These are phyloP conservation scores for Trichocladium antarcticum DNA, from an alignment of 495 filamentous ascomycete genomes.

Conservation along the genomic window DNA sequence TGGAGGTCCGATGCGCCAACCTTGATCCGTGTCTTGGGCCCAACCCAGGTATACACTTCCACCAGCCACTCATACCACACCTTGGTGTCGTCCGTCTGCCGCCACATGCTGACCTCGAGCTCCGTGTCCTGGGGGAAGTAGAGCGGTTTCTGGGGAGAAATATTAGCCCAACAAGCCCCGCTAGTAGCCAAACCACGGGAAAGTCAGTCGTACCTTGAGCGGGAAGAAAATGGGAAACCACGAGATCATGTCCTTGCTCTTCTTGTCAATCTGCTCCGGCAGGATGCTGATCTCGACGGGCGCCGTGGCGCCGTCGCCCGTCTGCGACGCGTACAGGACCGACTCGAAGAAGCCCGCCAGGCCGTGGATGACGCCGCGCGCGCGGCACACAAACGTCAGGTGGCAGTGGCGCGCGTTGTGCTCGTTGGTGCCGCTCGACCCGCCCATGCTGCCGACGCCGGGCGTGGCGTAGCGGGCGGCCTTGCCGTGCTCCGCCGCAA, in stretches of 20 bases:
- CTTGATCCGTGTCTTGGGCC: slow-evolving; percentile 54
- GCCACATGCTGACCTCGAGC: slow-evolving; percentile 84
- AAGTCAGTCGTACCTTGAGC: slow-evolving; percentile 55
- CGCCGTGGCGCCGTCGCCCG: slow-evolving; percentile 13
- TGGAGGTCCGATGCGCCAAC: slow-evolving; percentile 75
- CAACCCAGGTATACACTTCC: slow-evolving; percentile 59
- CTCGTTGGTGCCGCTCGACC: slow-evolving; percentile 58
- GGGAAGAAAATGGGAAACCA: slow-evolving; percentile 99
- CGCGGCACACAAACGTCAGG: slow-evolving; percentile 57
- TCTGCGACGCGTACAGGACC: slow-evolving; percentile 53
- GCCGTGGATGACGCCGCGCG: slow-evolving; percentile 78
- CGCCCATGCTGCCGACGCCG: slow-evolving; percentile 49
- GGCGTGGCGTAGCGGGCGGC: slow-evolving; percentile 33
- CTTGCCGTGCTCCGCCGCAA: slow-evolving; percentile 40
- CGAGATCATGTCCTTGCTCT: slow-evolving; percentile 90
- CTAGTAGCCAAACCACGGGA: neutral
- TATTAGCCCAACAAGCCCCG: slow-evolving; percentile 8
- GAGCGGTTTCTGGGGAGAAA: slow-evolving; percentile 58
- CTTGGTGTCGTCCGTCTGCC: slow-evolving; percentile 85
- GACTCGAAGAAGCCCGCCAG: slow-evolving; percentile 94
- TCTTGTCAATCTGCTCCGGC: slow-evolving; percentile 80
- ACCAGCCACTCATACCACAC: slow-evolving; percentile 99
- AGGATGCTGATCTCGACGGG: slow-evolving; percentile 83
- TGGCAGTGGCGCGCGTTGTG: slow-evolving; percentile 75
- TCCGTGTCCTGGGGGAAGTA: slow-evolving; percentile 77